Evolutionary conservation across 192 early-diverging fungal genomes (phyloP).

Genomic region (Linnemannia schmuckeri): DNA sequence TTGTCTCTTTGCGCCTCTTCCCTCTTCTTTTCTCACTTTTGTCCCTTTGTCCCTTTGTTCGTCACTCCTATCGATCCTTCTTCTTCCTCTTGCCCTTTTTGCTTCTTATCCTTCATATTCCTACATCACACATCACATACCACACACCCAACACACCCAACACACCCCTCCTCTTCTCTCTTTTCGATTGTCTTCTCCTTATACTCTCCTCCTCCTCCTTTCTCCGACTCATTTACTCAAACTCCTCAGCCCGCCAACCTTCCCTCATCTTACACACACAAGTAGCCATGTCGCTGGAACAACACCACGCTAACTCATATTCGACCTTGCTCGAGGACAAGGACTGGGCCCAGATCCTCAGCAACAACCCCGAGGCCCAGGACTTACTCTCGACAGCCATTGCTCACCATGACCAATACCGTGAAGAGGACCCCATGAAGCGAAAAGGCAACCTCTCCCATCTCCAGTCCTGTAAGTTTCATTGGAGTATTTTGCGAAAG

Average conservation of each 20-base stretch:
- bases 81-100: not conserved
- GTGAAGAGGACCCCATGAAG: slow-evolving; percentile 59
- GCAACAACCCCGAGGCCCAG: slow-evolving; percentile 59
- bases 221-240: not conserved
- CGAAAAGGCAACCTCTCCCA: slow-evolving; percentile 55
- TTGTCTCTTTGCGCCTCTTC: not conserved
- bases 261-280: too few relatives aligned
- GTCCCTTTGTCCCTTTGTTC: not conserved
- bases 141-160: not conserved
- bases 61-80: not conserved
- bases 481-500: not conserved
- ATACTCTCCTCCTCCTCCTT: not conserved
- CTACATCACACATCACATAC: not conserved
- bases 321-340: slow-evolving; percentile 30
- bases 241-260: not conserved
- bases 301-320: slow-evolving; percentile 29
- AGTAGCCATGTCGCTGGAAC: slow-evolving; percentile 37
- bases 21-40: not conserved
- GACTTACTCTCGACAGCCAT: slow-evolving; percentile 61
- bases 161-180: not conserved
- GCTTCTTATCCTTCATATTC: not conserved
- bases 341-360: slow-evolving; percentile 51
- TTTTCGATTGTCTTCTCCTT: not conserved
- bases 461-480: not conserved
- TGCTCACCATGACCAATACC: slow-evolving; percentile 58